Evolutionary conservation across 495 filamentous ascomycete genomes (phyloP).

Genomic region (Cryomyces antarcticus): DNA sequence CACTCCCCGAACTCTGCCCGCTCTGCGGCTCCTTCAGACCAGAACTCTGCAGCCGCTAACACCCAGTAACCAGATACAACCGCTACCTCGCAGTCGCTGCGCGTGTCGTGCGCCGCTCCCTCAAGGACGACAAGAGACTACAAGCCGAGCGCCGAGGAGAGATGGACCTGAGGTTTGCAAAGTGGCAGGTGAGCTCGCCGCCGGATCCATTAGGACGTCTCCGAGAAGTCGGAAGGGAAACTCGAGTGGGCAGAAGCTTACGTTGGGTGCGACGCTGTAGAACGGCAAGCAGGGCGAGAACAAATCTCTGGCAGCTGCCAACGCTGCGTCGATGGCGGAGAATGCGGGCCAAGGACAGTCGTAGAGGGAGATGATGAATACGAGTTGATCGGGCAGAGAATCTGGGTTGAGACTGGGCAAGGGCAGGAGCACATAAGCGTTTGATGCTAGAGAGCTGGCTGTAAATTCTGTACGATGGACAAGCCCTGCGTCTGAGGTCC

Average conservation of each 20-base stretch:
- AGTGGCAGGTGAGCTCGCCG: conserved; percentile 69
- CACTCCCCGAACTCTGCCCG: neutral
- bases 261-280: conserved; percentile 28
- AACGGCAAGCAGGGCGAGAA: conserved; percentile 89
- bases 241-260: neutral
- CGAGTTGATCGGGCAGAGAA: neutral
- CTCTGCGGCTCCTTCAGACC: neutral
- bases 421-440: too few species aligned
- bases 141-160: conserved; percentile 74
- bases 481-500: too few species aligned
- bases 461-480: too few species aligned
- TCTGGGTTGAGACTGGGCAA: too few species aligned
- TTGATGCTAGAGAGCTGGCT: too few species aligned
- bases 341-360: conserved; percentile 10
- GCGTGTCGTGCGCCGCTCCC: conserved; percentile 67
- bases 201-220: neutral
- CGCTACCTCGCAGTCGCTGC: conserved; percentile 59
- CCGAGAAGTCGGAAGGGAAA: neutral
- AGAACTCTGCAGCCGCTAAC: conserved; percentile 2
- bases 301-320: conserved; percentile 53
- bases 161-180: conserved; percentile 79
- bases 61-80: conserved; percentile 43
- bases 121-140: conserved; percentile 82
- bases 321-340: conserved; percentile 39
- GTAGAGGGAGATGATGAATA: neutral